Evolutionary conservation across 768 basidiomycete species (phyloP), one percentile per base, ranked within the genome.

Genomic region (Boletus huronensis): DNA sequence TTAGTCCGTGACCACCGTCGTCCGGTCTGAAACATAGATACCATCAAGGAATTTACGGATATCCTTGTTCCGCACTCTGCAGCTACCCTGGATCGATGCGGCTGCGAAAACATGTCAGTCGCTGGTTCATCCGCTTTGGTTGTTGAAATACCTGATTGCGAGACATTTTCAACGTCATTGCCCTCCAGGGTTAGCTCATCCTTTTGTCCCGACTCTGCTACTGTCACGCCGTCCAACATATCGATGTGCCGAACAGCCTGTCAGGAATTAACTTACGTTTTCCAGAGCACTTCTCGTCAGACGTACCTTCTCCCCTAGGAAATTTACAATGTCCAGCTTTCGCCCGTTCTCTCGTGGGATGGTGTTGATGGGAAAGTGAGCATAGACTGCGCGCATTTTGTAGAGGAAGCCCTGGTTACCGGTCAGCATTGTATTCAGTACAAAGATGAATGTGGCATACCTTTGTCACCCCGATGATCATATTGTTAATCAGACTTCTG

Each of bases 381-480:
- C 97, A 70, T 98, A 99, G 49, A 99, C 97, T 26, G 93, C 83
- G 64, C 95, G 92, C 96, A 99, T 98, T 88, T 98, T 99, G 84
- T 99, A 99, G 65, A 86, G 85, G 86, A 98, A 99, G 58, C 97
- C 97, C 95, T 95, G 63, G 40, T 50, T 43, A 14, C 25, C 11
- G 16, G 32, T 64, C 34, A 61, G 23, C 11, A 6, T 43, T n/a
- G 40, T 49, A 42, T 53, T 44, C 54, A 36, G 42, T 14, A 16
- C 11, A 17, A 35, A 34, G 17, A 29, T 8, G 13, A 2, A 19
- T 4, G 38, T 36, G 0, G 39, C 75, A 54, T 56, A 87, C 93
- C 84, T 95, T 93, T 48, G 93, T 98, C 58, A 99, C 97, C 60
- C 97, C 97, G 60, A 77, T 93, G 72, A 98, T 82, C 94, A 99